A percentile compares a stretch with the other conserved stretches of the same genome.
Evolutionary conservation across 305 asterid genomes (phyloP).

Genomic region (Plantago coronopus): DNA sequence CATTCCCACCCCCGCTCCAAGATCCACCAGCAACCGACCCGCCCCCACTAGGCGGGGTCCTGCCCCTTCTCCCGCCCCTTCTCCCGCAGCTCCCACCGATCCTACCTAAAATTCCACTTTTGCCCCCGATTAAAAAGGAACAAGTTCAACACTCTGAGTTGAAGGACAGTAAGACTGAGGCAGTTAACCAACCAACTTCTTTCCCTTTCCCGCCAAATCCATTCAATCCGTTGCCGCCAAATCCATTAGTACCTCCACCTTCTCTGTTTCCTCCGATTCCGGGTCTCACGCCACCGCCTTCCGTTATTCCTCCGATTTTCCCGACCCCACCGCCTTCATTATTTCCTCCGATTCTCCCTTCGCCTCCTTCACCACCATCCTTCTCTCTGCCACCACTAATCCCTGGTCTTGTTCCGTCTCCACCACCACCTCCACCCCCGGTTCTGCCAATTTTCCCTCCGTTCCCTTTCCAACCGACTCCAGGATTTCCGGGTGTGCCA

Average conservation of each 20-base stretch:
- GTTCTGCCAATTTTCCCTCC: constrained; percentile 46
- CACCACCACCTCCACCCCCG: constrained; percentile 44
- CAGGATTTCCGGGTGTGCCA: constrained; percentile 77
- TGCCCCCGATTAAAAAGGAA: constrained; percentile 40
- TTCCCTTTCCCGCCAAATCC: constrained; percentile 25
- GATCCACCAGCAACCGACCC: constrained; percentile 47
- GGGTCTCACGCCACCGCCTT: constrained; percentile 45
- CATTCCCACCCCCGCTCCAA: constrained; percentile 55
- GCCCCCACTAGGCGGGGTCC: constrained; percentile 32
- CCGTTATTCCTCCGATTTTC: constrained; percentile 41
- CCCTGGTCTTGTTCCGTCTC: constrained; percentile 53
- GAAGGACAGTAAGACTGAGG: constrained; percentile 24
- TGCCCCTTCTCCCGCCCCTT: constrained; percentile 40
- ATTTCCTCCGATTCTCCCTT: constrained; percentile 47
- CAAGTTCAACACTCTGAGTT: constrained; percentile 29
- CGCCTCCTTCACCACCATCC: constrained; percentile 37
- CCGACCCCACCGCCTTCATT: constrained; percentile 47
- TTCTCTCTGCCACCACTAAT: constrained; percentile 36
- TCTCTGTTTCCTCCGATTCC: constrained; percentile 47
- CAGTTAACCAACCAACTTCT: constrained; percentile 23
- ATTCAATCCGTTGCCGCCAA: constrained; percentile 45
- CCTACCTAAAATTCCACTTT: constrained; percentile 47
- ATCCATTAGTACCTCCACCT: constrained; percentile 41
- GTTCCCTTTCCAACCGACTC: constrained; percentile 62
- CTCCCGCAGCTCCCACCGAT: constrained; percentile 47